phyloP scores from a whole-genome alignment of 2,329 filamentous ascomycete species.

The Apiospora pterosperma region DNA sequence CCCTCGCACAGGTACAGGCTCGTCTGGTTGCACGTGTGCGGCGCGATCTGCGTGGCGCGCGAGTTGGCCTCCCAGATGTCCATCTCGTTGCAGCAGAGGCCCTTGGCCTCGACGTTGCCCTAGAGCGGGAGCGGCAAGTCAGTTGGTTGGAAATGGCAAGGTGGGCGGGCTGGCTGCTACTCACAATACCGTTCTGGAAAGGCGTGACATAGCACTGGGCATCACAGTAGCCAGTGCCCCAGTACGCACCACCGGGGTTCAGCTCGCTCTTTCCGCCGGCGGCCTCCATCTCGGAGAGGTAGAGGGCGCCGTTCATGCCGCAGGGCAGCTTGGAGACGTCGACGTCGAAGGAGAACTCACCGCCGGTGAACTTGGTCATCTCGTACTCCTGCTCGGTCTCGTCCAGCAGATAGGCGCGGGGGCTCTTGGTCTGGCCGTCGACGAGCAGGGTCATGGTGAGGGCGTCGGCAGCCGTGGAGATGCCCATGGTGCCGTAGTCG shows the following conservation, averaged over 20 bases:
- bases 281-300: slow-evolving; percentile 57
- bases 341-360: slow-evolving; percentile 62
- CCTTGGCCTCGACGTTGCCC: slow-evolving; percentile 30
- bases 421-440: slow-evolving; percentile 26
- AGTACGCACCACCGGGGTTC: slow-evolving; percentile 32
- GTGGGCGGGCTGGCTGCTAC: slow-evolving; percentile 9
- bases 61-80: slow-evolving; percentile 37
- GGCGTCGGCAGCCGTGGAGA: slow-evolving; percentile 23
- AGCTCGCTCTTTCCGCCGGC: slow-evolving; percentile 50
- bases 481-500: slow-evolving; percentile 38
- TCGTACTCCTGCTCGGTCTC: slow-evolving; percentile 52
- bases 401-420: slow-evolving; percentile 58
- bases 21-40: slow-evolving; percentile 32
- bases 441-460: slow-evolving; percentile 37
- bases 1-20: slow-evolving; percentile 28
- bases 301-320: slow-evolving; percentile 61
- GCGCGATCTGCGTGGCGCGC: slow-evolving; percentile 30
- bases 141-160: slow-evolving; percentile 1
- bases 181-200: slow-evolving; percentile 34
- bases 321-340: slow-evolving; percentile 60
- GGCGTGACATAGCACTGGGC: slow-evolving; percentile 33
- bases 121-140: slow-evolving; percentile 11
- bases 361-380: slow-evolving; percentile 54
- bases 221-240: slow-evolving; percentile 36
- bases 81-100: slow-evolving; percentile 36